Conservation (phyloP, 106 monocot genomes). For the Dendrobium huoshanense region DNA sequence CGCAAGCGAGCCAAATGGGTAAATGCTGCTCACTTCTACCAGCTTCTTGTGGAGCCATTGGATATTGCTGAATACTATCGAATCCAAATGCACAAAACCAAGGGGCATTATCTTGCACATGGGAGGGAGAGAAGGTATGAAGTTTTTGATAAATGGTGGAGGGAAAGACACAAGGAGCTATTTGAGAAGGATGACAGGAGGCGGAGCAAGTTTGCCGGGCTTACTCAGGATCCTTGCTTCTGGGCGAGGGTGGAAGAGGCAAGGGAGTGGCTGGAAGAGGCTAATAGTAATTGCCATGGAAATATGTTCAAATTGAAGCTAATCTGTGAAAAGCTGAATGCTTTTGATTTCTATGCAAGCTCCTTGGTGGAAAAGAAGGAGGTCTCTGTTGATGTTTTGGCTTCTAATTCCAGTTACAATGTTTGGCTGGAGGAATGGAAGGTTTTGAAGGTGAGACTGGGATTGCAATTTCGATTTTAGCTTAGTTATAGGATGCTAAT, state of each 20-base stretch:
- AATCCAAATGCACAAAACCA: slow-evolving; percentile 17
- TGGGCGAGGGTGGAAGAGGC: slow-evolving; percentile 58
- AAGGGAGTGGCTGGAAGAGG: slow-evolving; percentile 20
- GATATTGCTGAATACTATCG: slow-evolving; percentile 60
- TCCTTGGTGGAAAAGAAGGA: slow-evolving; percentile 41
- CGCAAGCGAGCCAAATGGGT: slow-evolving; percentile 44
- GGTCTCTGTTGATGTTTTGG: slow-evolving; percentile 47
- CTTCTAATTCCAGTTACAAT: slow-evolving; percentile 36
- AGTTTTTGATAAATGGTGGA: slow-evolving; percentile 59
- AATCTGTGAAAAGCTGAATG: slow-evolving; percentile 17
- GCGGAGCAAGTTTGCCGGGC: slow-evolving; percentile 48
- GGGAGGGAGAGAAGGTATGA: slow-evolving; percentile 46
- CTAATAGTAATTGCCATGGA: slow-evolving; percentile 9
- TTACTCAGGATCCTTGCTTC: slow-evolving; percentile 61
- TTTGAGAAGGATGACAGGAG: slow-evolving; percentile 4
- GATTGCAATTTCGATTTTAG: slow-evolving; percentile 3
- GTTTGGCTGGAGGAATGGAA: slow-evolving; percentile 42
- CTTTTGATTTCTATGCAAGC: slow-evolving; percentile 38
- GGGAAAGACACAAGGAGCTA: slow-evolving; percentile 3
- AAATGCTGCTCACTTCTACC: slow-evolving; percentile 52
- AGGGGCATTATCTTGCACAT: slow-evolving; percentile 34
- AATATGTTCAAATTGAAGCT: slow-evolving; percentile 12
- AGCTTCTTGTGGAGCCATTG: slow-evolving; percentile 51
- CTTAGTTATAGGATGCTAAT: too few species aligned
- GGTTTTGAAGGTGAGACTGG: slow-evolving; percentile 14